Percentiles rank a stretch among this genome's conserved stretches.
phyloP scores from a whole-genome alignment of 2,329 filamentous ascomycete species.

The Fusarium nisikadoi region DNA sequence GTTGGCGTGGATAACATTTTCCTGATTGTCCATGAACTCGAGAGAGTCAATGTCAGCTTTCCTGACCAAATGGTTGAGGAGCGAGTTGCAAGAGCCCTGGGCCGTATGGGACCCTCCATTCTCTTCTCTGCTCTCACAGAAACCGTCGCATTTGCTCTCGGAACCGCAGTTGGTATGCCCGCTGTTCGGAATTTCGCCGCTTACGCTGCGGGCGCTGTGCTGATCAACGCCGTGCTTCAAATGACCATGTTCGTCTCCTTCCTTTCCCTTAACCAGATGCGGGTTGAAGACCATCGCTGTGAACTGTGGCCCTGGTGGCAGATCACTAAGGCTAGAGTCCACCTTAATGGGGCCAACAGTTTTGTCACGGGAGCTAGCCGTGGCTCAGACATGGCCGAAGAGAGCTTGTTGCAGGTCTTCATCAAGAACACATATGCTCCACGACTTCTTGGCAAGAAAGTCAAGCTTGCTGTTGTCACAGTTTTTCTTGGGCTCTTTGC shows the following conservation, averaged over 20 bases:
- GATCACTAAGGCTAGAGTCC: conserved; percentile 77
- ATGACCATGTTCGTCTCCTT: conserved; percentile 97
- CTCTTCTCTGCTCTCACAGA: conserved; percentile 95
- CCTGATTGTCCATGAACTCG: conserved; percentile 97
- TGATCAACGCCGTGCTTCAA: conserved; percentile 96
- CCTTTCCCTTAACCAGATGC: conserved; percentile 87
- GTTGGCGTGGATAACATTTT: conserved; percentile 99
- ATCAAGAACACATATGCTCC: conserved; percentile 93
- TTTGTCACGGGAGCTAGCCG: conserved; percentile 64
- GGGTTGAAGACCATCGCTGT: conserved; percentile 87
- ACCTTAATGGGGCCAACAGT: conserved; percentile 68
- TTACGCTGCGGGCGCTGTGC: conserved; percentile 94
- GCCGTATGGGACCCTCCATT: conserved; percentile 96
- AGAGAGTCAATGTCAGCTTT: conserved; percentile 91
- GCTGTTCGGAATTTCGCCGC: conserved; percentile 97
- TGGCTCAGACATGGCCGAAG: conserved; percentile 80
- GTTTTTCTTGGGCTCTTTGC: conserved; percentile 90
- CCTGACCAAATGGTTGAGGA: conserved; percentile 89
- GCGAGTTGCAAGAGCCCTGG: conserved; percentile 86
- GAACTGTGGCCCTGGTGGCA: conserved; percentile 93
- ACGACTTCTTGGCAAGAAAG: conserved; percentile 79
- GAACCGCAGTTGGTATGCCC: conserved; percentile 96
- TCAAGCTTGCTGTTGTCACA: conserved; percentile 80
- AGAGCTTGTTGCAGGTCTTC: conserved; percentile 84
- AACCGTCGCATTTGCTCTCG: conserved; percentile 91